phyloP scores from a whole-genome alignment of 192 early-diverging fungal genomes.

The Podila epigama region DNA sequence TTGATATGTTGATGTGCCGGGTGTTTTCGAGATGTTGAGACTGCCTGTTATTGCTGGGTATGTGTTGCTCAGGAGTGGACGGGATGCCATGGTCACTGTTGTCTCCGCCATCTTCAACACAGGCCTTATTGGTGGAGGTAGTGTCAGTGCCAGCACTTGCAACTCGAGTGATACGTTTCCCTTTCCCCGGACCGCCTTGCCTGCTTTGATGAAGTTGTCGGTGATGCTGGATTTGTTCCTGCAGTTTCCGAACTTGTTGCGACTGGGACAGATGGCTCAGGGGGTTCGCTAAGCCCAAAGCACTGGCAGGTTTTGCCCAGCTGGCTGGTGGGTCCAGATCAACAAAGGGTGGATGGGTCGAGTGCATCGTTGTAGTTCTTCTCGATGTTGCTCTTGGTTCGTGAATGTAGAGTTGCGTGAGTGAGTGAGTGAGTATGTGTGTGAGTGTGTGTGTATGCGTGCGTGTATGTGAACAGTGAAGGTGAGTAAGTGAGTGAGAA shows the following conservation, averaged over 20 bases:
- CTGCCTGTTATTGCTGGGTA: slow-evolving; percentile 2
- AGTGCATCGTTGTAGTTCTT: slow-evolving; percentile 11
- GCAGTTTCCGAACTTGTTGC: slow-evolving; percentile 29
- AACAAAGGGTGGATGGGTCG: slow-evolving; percentile 12
- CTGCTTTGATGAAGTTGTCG: slow-evolving; percentile 21
- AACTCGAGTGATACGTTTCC: background rate
- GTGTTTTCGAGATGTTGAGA: slow-evolving; percentile 3
- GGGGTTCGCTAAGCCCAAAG: slow-evolving; percentile 31
- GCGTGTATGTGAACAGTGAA: background rate
- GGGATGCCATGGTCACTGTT: background rate
- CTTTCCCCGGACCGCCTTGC: background rate
- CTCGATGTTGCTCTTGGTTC: background rate
- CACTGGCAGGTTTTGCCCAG: slow-evolving; percentile 44
- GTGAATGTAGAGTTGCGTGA: background rate
- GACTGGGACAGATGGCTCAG: slow-evolving; percentile 31
- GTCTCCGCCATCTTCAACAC: background rate
- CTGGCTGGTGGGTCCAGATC: slow-evolving; percentile 30
- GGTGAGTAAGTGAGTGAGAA: background rate
- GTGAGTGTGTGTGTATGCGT: no score
- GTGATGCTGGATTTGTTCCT: slow-evolving; percentile 36
- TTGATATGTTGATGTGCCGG: slow-evolving; percentile 37
- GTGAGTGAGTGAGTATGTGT: background rate
- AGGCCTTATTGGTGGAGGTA: background rate
- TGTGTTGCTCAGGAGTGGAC: background rate
- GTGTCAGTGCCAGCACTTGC: background rate